Evolutionary conservation across 805 yeast genomes (phyloP), one percentile per base, ranked within the genome.

Genomic region (Pichia paraexigua): DNA sequence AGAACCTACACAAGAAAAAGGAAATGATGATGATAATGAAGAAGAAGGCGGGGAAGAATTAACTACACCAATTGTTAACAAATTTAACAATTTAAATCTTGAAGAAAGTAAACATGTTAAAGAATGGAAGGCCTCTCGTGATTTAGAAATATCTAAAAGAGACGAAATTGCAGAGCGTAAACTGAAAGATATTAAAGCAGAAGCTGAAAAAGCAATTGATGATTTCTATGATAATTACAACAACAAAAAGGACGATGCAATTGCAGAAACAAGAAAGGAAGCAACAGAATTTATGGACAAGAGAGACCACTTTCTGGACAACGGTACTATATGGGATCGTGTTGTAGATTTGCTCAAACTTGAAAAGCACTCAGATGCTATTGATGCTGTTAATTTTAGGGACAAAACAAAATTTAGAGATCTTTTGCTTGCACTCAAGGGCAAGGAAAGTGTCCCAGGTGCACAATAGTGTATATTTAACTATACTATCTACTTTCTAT

Each of bases 161-260:
- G 98, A 92, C 63, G 83, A 77, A 58, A 80, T 79, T 56, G 83
- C 85, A 59, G 72, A 71, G 21, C 72, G 79, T 58, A 85, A 80
- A 65, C 79, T 85, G 63, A 72, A 72, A 30, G 88, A 82, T 54
- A 76, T 89, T 53, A 78, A 85, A 51, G 77, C 79, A 48, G 83
- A 84, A 56, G 98, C 98, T 11, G 79, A 80, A 62, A 81, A 82
- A 65, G 83, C 89, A 49, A 80, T 90, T 62, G 97, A 92, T 66
- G 96, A 87, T 57, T 92, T 92, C 68, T 92, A 92, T 68, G 96
- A 88, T 60, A 84, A 83, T 63, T 92, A 92, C 75, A 90, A 88
- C 71, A 74, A 76, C 63, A 91, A 91, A 72, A 85, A 82, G 68
- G 92, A 88, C 49, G 77, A 77, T 57, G 79, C 82, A 48, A 71